Base-by-base conservation (phyloP, 345 rosid species). In the Populus euphratica region DNA sequence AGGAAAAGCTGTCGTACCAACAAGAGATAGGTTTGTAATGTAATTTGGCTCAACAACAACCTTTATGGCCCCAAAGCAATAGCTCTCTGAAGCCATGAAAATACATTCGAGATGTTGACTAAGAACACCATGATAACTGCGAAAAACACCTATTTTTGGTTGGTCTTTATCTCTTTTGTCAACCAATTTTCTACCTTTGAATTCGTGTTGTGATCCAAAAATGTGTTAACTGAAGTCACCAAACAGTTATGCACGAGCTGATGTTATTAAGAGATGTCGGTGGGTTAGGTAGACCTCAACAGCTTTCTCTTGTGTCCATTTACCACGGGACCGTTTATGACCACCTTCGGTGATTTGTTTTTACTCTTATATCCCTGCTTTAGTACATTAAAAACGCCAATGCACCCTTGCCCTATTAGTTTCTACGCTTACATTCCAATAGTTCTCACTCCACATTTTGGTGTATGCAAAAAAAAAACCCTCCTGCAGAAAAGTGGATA, bases 291-390 rank as follows among this genome's bases (percentile, higher is more conserved):
- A 36, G 44, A 68, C 41, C 64, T 43, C 29, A 56, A 16, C 17
- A 67, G 14, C 35, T 41, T 33, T 1, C 11, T 52, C 6, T n/a
- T 17, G 27, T 54, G 79, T 68, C 54, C 18, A 27, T 61, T 56
- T 23, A 2, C 69, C 12, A 12, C 2, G 11, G 38, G 59, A 50
- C 74, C 33, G 73, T 77, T 69, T 27, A 61, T 21, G 38, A 75
- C 70, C 75, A 69, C 61, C 43, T 61, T 69, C 70, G 35, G 70
- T 49, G 41, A 12, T 73, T 66, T 47, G 16, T 64, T 49, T 63
- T 35, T 3, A 12, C 69, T 18, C 70, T 31, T 13, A 4, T 47
- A 2, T 47, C 43, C 43, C 17, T 14, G 10, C 39, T 38, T 61
- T 23, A 59, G 25, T 29, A 38, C 12, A 38, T 4, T 56, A 5